Percentiles rank a stretch among this genome's conserved stretches.
These are phyloP conservation scores for Suhomyces faveliae DNA, from an alignment of 805 yeast genomes.

Conservation along the genomic window DNA sequence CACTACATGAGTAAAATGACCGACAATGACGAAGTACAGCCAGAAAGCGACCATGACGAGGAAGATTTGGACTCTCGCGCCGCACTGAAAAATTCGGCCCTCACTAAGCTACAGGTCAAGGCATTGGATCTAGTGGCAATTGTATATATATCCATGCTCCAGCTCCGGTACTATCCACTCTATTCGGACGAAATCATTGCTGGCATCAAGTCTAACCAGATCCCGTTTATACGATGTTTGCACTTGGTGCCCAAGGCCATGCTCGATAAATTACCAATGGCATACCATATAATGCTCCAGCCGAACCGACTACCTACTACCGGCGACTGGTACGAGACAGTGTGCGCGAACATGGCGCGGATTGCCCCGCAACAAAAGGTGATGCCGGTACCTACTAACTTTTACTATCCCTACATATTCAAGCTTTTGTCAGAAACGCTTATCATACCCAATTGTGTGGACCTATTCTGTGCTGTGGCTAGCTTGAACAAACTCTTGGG, in stretches of 20 bases:
- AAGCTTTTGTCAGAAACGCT: constrained; percentile 41
- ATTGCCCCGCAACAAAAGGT: not conserved
- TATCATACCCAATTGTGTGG: constrained; percentile 49
- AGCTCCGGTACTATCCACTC: constrained; percentile 47
- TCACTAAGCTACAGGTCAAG: constrained; percentile 12
- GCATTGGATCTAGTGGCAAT: constrained; percentile 36
- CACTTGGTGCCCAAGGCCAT: constrained; percentile 39
- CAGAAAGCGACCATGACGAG: not conserved
- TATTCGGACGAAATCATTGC: constrained; percentile 48
- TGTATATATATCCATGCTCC: constrained; percentile 51
- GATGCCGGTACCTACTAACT: constrained; percentile 16
- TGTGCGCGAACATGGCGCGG: constrained; percentile 13
- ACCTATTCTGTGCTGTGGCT: constrained; percentile 34
- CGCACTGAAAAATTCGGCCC: not conserved
- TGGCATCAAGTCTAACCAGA: constrained; percentile 39
- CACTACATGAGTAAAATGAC: not conserved
- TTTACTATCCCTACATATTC: constrained; percentile 39
- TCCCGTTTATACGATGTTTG: constrained; percentile 49
- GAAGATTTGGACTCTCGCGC: not conserved
- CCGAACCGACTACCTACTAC: constrained; percentile 40
- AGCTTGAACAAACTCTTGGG: not conserved
- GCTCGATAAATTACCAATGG: constrained; percentile 37
- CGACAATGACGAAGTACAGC: not conserved
- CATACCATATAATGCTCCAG: constrained; percentile 35
- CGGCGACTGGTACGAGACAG: constrained; percentile 32